Evolutionary conservation across 345 rosid species (phyloP).

Genomic region (Populus tremula): DNA sequence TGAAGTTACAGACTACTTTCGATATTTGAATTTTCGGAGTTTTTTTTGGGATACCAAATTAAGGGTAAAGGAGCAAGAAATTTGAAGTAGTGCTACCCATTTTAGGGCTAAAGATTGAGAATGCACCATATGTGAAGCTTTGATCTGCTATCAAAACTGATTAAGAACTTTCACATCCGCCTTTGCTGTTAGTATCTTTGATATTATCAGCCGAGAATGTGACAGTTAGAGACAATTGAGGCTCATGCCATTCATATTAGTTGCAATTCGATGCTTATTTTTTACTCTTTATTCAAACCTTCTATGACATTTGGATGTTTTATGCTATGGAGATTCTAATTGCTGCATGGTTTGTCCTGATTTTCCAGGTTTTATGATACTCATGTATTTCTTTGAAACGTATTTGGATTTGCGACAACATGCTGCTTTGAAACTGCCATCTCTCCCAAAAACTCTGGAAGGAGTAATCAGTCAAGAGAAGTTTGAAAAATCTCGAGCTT

Average conservation of each 20-base stretch:
- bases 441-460: conserved; percentile 80
- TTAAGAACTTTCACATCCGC: not conserved
- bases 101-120: not conserved
- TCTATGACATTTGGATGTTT: not conserved
- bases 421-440: conserved; percentile 73
- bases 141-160: not conserved
- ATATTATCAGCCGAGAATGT: not conserved
- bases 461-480: conserved; percentile 93
- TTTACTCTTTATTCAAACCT: not conserved
- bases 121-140: not conserved
- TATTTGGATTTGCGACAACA: conserved; percentile 88
- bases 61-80: too few relatives aligned
- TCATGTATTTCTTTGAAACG: conserved; percentile 83
- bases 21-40: not conserved
- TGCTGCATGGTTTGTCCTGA: not conserved
- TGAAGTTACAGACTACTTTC: not conserved
- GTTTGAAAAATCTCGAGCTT: conserved; percentile 83
- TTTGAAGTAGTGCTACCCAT: not conserved
- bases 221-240: not conserved
- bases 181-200: not conserved
- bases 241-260: not conserved
- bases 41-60: not conserved
- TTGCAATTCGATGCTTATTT: not conserved
- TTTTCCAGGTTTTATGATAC: conserved; percentile 82
- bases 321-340: not conserved